Conservation (phyloP, 2,329 filamentous ascomycete genomes). For the Pseudocercospora vitis region DNA sequence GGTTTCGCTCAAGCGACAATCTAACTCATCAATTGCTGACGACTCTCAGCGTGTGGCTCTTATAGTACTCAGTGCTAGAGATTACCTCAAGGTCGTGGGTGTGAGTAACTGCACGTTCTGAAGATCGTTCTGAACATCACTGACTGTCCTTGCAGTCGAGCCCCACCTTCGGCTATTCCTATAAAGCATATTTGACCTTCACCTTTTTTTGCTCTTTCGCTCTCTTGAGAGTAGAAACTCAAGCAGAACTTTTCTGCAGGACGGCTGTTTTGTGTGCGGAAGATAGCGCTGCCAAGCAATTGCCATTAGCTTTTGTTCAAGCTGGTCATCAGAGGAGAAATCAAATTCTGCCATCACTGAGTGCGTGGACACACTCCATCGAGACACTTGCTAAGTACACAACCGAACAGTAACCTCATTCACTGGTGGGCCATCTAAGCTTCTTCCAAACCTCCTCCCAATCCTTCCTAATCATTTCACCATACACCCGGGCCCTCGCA, state of each 20-base stretch:
- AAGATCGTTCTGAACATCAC: too few relatives aligned
- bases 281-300: too few relatives aligned
- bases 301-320: too few relatives aligned
- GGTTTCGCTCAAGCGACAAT: slow-evolving; percentile 30
- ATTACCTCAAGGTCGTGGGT: slow-evolving; percentile 31
- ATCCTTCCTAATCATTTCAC: slow-evolving; percentile 8
- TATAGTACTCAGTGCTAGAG: slow-evolving; percentile 12
- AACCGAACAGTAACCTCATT: not conserved
- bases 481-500: slow-evolving; percentile 12
- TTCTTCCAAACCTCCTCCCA: slow-evolving; percentile 12
- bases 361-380: too few relatives aligned
- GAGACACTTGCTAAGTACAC: too few relatives aligned
- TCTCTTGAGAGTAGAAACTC: not conserved
- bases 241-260: not conserved
- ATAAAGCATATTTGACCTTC: slow-evolving; percentile 12
- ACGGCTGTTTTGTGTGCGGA: not conserved
- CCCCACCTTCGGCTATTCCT: slow-evolving; percentile 33
- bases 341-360: too few relatives aligned
- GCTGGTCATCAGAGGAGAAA: too few relatives aligned
- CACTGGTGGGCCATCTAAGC: not conserved
- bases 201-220: not conserved
- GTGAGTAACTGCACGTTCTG: too few relatives aligned
- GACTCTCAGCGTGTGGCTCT: slow-evolving; percentile 28
- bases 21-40: not conserved
- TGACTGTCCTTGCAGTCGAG: too few relatives aligned